A percentile compares a stretch with the other conserved stretches of the same genome.
Conservation (phyloP, 1,139 yeast genomes). For the Sugiyamaella xylanicola region DNA sequence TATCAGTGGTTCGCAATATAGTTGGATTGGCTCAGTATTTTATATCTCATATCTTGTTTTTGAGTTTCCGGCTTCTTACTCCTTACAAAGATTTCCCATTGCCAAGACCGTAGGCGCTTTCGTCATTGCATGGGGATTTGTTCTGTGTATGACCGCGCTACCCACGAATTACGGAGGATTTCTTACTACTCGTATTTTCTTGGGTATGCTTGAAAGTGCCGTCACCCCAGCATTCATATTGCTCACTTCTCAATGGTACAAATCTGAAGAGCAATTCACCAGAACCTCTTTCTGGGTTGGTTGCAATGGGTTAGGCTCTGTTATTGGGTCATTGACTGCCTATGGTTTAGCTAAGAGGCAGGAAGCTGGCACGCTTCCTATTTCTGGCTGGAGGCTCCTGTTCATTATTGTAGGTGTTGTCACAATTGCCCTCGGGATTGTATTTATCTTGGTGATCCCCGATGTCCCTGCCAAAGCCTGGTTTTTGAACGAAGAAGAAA, state of each 20-base stretch:
- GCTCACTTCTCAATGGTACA: constrained; percentile 58
- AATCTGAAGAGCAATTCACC: constrained; percentile 54
- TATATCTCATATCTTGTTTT: constrained; percentile 54
- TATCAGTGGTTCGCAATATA: constrained; percentile 44
- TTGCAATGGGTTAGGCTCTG: constrained; percentile 59
- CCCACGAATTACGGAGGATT: constrained; percentile 53
- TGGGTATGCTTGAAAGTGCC: constrained; percentile 60
- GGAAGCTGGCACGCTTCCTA: constrained; percentile 41
- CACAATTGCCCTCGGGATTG: constrained; percentile 53
- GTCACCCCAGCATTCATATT: constrained; percentile 63
- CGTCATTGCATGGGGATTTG: constrained; percentile 55
- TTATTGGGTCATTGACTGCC: constrained; percentile 58
- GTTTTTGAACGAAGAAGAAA: constrained; percentile 54
- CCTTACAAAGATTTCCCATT: constrained; percentile 57
- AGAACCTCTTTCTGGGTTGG: constrained; percentile 55
- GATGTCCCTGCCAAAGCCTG: constrained; percentile 59
- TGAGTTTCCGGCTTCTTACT: constrained; percentile 53
- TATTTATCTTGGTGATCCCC: constrained; percentile 52
- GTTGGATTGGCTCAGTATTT: constrained; percentile 63
- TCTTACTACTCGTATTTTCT: constrained; percentile 52
- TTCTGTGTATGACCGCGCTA: constrained; percentile 53
- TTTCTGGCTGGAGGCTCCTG: constrained; percentile 53
- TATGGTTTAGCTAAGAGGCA: constrained; percentile 49
- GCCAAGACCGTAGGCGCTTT: constrained; percentile 53
- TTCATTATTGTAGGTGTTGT: constrained; percentile 54